A percentile compares a stretch with the other conserved stretches of the same genome.
Evolutionary conservation across 176 grass and related monocot species (phyloP).

Genomic region (Oryza officinalis): DNA sequence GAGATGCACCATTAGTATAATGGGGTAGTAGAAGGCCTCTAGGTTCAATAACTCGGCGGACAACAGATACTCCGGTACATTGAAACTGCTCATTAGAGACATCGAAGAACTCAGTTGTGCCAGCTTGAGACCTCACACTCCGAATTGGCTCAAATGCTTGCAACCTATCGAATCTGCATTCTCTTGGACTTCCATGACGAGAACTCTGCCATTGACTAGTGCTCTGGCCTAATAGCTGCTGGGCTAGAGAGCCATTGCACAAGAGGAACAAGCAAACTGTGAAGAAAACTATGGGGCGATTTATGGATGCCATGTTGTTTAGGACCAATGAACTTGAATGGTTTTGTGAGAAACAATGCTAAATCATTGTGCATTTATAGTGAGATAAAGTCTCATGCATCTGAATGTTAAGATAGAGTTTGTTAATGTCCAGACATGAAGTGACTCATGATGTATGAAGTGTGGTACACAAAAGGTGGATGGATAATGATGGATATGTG

Average conservation of each 20-base stretch:
- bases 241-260: slow-evolving; percentile 24
- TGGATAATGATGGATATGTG: not conserved
- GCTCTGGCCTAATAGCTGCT: slow-evolving; percentile 3
- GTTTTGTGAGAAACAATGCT: not conserved
- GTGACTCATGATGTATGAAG: not conserved
- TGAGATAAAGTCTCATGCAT: not conserved
- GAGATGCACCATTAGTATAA: slow-evolving; percentile 28
- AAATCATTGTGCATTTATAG: slow-evolving; percentile 2
- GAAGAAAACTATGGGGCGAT: not conserved
- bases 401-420: not conserved
- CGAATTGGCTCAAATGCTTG: slow-evolving; percentile 22
- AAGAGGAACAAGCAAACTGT: slow-evolving; percentile 19
- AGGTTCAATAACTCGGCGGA: slow-evolving; percentile 28
- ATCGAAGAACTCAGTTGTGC: slow-evolving; percentile 29
- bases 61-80: slow-evolving; percentile 11
- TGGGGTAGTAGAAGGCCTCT: slow-evolving; percentile 39
- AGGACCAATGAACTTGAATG: not conserved
- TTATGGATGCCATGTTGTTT: not conserved
- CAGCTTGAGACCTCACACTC: slow-evolving; percentile 33
- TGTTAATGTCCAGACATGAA: slow-evolving; percentile 18
- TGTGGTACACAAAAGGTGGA: not conserved
- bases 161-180: slow-evolving; percentile 29
- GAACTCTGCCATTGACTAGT: slow-evolving; percentile 17
- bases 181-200: slow-evolving; percentile 20
- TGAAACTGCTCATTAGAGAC: slow-evolving; percentile 7